Evolutionary conservation across 495 filamentous ascomycete species (phyloP).

Genomic region (Staphylotrichum tortipilum): DNA sequence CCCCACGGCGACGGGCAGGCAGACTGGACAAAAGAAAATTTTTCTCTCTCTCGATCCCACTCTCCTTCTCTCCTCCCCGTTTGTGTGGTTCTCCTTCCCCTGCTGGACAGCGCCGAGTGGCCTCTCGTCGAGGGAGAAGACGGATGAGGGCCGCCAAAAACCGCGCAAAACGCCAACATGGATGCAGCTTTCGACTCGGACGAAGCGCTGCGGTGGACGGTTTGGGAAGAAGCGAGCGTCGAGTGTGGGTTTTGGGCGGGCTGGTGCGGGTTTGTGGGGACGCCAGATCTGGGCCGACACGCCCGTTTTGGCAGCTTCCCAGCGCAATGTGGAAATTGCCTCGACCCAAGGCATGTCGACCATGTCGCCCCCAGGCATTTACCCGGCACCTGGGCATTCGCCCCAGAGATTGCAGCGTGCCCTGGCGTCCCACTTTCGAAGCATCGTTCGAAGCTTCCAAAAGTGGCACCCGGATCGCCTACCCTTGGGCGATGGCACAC

Average conservation of each 20-base stretch:
- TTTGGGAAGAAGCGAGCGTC: not conserved
- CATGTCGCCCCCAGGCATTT: conserved; percentile 1
- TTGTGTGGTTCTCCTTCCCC: no score
- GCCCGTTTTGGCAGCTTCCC: conserved; percentile 1
- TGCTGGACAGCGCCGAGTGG: no score
- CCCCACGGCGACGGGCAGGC: no score
- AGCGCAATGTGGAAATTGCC: conserved; percentile 10
- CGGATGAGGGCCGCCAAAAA: not conserved
- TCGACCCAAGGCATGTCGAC: not conserved
- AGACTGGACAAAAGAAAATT: no score
- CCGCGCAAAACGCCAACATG: no score
- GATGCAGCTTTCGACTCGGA: no score
- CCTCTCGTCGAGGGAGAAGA: no score
- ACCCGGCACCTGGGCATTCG: not conserved
- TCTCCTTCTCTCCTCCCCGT: no score
- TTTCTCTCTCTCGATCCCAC: no score
- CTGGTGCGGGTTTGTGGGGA: not conserved
- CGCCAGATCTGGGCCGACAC: conserved; percentile 1
- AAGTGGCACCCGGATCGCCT: not conserved
- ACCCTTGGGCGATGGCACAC: not conserved
- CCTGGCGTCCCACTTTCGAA: conserved; percentile 5
- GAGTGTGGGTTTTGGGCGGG: not conserved
- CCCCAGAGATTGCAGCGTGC: not conserved
- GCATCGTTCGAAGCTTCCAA: conserved; percentile 5
- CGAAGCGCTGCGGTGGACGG: no score